A percentile compares a stretch with the other conserved stretches of the same genome.
These are phyloP conservation scores for Myxozyma udenii DNA, from an alignment of 805 yeast genomes.

Conservation along the genomic window DNA sequence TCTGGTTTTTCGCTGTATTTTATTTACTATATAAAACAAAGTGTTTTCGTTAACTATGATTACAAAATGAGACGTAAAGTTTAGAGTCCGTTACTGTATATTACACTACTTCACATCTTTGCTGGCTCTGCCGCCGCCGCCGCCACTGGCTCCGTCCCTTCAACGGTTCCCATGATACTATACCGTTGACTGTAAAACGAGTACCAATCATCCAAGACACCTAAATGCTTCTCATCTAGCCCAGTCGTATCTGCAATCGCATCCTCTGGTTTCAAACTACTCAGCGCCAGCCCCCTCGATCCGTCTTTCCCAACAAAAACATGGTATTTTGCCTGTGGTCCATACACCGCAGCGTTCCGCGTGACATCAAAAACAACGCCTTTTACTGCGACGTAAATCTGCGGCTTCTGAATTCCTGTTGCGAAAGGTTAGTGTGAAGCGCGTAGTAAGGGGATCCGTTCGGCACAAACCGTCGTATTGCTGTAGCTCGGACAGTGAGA, in stretches of 20 bases:
- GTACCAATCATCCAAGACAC: constrained; percentile 71
- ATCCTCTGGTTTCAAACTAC: constrained; percentile 56
- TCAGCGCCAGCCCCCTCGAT: constrained; percentile 69
- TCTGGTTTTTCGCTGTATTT: neutral
- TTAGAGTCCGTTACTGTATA: no score
- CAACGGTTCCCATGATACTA: constrained; percentile 20
- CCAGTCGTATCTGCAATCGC: constrained; percentile 41
- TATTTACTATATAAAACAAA: no score
- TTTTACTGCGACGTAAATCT: constrained; percentile 69
- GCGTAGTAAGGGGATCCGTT: neutral
- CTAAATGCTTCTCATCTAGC: constrained; percentile 57
- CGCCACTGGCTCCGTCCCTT: no score
- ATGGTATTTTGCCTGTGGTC: constrained; percentile 71
- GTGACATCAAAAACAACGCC: constrained; percentile 80
- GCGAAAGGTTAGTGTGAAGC: neutral
- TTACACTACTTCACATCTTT: constrained; percentile 5
- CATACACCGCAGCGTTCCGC: constrained; percentile 62
- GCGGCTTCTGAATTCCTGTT: constrained; percentile 42
- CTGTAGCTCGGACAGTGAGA: constrained; percentile 45
- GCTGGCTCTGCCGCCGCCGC: constrained; percentile 6
- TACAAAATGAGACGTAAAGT: no score
- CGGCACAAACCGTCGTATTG: constrained; percentile 47
- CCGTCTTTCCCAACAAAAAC: constrained; percentile 75
- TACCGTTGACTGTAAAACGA: constrained; percentile 46
- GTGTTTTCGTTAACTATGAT: no score